Conservation (phyloP, 2,329 filamentous ascomycete species). For the Curvularia sp. region DNA sequence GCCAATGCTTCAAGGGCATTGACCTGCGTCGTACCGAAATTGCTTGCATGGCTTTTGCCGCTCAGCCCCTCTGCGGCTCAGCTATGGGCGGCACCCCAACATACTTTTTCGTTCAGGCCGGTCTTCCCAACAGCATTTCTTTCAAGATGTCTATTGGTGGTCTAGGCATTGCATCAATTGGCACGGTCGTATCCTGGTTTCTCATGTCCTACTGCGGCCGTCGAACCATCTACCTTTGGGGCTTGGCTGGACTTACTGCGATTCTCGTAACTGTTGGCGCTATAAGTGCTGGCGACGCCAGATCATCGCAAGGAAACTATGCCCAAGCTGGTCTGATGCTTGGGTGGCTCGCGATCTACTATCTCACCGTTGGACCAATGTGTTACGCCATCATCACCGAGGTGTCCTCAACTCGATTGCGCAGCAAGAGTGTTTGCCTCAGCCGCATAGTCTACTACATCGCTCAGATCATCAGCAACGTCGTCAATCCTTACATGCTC, state of each 20-base stretch:
- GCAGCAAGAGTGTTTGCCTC: slow-evolving; percentile 86
- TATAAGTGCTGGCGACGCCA: slow-evolving; percentile 51
- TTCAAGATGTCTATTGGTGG: slow-evolving; percentile 59
- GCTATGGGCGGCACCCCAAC: slow-evolving; percentile 42
- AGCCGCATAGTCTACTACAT: slow-evolving; percentile 76
- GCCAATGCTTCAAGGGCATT: slow-evolving; percentile 80
- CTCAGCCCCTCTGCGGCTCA: slow-evolving; percentile 46
- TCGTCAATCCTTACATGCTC: slow-evolving; percentile 69
- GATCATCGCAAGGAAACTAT: slow-evolving; percentile 54
- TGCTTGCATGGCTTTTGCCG: slow-evolving; percentile 59
- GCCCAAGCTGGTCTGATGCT: slow-evolving; percentile 33
- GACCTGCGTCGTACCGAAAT: slow-evolving; percentile 72
- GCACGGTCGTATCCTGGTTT: slow-evolving; percentile 77
- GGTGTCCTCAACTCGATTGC: slow-evolving; percentile 77
- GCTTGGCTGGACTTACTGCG: slow-evolving; percentile 66
- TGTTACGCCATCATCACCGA: slow-evolving; percentile 86
- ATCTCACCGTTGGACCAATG: slow-evolving; percentile 83
- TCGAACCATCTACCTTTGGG: slow-evolving; percentile 74
- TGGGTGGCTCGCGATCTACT: slow-evolving; percentile 69
- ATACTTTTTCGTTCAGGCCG: slow-evolving; percentile 56
- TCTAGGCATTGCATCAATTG: slow-evolving; percentile 62
- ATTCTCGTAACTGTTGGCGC: slow-evolving; percentile 80
- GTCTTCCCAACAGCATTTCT: slow-evolving; percentile 47
- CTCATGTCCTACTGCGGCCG: slow-evolving; percentile 80
- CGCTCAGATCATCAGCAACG: slow-evolving; percentile 70